Base-by-base conservation (phyloP, 192 early-diverging fungal species). In the Gamsiella multidivaricata region DNA sequence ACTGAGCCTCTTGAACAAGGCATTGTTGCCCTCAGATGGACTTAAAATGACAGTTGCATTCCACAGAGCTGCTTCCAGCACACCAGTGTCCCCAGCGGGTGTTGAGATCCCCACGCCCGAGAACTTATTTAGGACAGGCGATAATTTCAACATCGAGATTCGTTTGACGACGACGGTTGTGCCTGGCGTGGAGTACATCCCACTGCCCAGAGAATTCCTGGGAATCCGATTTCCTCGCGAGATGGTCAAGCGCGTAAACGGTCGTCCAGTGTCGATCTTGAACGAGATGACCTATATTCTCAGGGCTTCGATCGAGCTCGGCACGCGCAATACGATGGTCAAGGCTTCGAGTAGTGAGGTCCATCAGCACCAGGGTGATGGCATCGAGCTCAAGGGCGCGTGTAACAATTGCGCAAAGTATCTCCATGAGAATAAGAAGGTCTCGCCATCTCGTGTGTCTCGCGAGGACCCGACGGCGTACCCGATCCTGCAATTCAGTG, bases 241-340 rank as follows among this genome's bases (percentile, higher is more conserved):
- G 45, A 46, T 76, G 59, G 59, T 76, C 22, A 76, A 76, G 46
- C 73, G 65, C 11, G 54, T 33, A 1, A 33, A 28, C 2, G 74
- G 65, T 9, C 31, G 18, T 5, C 55, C 65, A 2, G n/a, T 31
- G 10, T 49, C 65, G 9, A 49, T 69, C 18, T 34, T 78, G 46
- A 69, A 69, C 41, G 66, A 78, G 36, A 69, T 69, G 74, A 69
- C 74, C 0, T 78, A 69, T 46, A 57, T 28, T 4, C 60, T 78
- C 34, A 22, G 37, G 18, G 36, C 29, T 29, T 64, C 59, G 10
- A 64, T 78, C 31, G 47, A 69, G 32, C 60, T 78, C 0, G 74
- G 74, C 11, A 50, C n/a, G n/a, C n/a, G n/a, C n/a, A n/a, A n/a
- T n/a, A n/a, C n/a, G n/a, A n/a, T n/a, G 36, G 32, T 17, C 63